A percentile compares a stretch with the other conserved stretches of the same genome.
Conservation (phyloP, 345 rosid species). For the Hirschfeldia incana region DNA sequence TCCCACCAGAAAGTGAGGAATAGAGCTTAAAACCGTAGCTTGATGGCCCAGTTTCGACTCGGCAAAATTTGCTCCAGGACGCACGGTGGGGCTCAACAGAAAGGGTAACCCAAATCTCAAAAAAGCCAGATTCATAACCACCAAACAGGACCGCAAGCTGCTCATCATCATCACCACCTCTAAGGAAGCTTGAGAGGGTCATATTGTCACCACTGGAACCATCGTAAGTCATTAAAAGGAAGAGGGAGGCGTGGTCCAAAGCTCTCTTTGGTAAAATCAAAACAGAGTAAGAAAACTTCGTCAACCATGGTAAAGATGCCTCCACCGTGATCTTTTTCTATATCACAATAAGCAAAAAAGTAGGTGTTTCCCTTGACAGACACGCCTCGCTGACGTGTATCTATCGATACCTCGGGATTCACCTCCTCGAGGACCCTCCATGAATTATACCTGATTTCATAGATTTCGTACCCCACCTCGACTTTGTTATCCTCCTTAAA, state of each 20-base stretch:
- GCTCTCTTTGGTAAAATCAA: too few species aligned
- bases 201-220: not conserved
- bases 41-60: too few species aligned
- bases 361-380: not conserved
- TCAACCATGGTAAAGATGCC: not conserved
- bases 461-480: not conserved
- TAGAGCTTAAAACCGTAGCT: not conserved
- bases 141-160: not conserved
- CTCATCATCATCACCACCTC: not conserved
- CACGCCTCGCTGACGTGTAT: not conserved
- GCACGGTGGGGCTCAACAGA: not conserved
- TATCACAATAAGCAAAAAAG: not conserved
- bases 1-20: not conserved
- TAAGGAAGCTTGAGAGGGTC: not conserved
- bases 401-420: not conserved
- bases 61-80: too few species aligned
- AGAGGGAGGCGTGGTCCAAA: not conserved
- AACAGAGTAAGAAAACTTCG: not conserved
- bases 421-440: not conserved
- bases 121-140: too few species aligned
- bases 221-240: not conserved
- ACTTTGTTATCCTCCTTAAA: not conserved
- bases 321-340: not conserved
- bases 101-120: not conserved
- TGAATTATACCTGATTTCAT: not conserved